phyloP scores from a whole-genome alignment of 2,329 filamentous ascomycete species.

The Microdochium trichocladiopsis region DNA sequence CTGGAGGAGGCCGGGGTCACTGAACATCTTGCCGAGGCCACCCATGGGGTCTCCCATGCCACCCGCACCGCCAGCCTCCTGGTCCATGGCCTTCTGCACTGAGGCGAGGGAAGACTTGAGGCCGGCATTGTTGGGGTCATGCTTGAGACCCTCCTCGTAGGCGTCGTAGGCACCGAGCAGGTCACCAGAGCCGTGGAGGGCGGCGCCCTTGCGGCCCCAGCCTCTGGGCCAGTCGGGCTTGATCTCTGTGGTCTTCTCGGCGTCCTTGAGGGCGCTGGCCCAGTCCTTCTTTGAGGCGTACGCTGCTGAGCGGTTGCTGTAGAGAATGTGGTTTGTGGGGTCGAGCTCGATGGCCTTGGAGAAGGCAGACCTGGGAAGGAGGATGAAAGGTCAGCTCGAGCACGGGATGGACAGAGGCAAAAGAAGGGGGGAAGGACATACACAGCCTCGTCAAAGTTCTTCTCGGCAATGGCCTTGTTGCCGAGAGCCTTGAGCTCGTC shows the following conservation, averaged over 20 bases:
- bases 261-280: constrained; percentile 77
- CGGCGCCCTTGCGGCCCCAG: constrained; percentile 88
- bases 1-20: constrained; percentile 78
- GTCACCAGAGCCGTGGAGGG: constrained; percentile 81
- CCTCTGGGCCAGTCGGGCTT: constrained; percentile 99
- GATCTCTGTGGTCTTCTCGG: constrained; percentile 85
- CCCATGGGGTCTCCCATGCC: constrained; percentile 58
- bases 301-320: constrained; percentile 88
- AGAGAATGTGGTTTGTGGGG: constrained; percentile 89
- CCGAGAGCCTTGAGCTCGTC: constrained; percentile 91
- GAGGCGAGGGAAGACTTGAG: constrained; percentile 82
- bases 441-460: constrained; percentile 95
- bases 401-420: neutral
- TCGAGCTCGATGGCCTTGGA: constrained; percentile 86
- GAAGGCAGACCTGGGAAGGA: constrained; percentile 71
- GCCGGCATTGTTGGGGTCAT: constrained; percentile 85
- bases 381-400: constrained; percentile 8
- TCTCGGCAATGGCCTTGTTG: constrained; percentile 97
- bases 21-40: constrained; percentile 89
- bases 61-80: constrained; percentile 51
- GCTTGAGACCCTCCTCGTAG: constrained; percentile 89
- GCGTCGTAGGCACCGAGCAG: constrained; percentile 80
- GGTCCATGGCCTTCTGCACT: constrained; percentile 82
- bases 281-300: constrained; percentile 88
- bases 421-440: constrained; percentile 41